These are phyloP conservation scores for Rhodotorula sp. DNA, from an alignment of 1,284 basidiomycete species.

Conservation along the genomic window DNA sequence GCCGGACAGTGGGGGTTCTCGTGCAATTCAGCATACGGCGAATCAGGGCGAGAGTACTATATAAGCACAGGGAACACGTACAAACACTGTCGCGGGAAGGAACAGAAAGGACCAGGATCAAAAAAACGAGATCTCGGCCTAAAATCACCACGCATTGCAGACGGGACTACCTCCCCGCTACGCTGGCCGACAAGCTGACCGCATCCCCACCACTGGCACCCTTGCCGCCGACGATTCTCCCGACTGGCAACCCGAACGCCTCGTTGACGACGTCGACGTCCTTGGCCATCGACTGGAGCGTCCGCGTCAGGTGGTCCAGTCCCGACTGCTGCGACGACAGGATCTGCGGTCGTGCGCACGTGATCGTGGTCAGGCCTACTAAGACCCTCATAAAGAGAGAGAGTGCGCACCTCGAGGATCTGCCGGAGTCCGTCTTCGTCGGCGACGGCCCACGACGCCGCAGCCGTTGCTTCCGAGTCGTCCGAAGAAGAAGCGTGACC, in stretches of 20 bases:
- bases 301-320: constrained; percentile 35
- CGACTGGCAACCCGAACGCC: constrained; percentile 27
- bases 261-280: constrained; percentile 36
- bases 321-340: constrained; percentile 32
- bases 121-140: too few species aligned
- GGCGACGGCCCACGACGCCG: constrained; percentile 30
- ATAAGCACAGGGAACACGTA: too few species aligned
- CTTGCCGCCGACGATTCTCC: constrained; percentile 7
- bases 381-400: too few species aligned
- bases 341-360: constrained; percentile 13
- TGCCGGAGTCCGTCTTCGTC: constrained; percentile 38
- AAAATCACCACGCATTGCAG: not conserved
- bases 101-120: too few species aligned
- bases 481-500: not conserved
- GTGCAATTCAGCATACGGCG: too few species aligned
- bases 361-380: not conserved
- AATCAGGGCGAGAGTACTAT: too few species aligned
- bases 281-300: constrained; percentile 11
- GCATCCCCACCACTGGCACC: constrained; percentile 41
- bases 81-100: too few species aligned
- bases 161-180: not conserved
- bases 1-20: too few species aligned
- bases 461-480: not conserved
- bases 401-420: constrained; percentile 29
- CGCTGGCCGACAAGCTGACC: not conserved